These are phyloP conservation scores for Psilocybe subaeruginosa DNA, from an alignment of 768 basidiomycete species.

Conservation along the genomic window DNA sequence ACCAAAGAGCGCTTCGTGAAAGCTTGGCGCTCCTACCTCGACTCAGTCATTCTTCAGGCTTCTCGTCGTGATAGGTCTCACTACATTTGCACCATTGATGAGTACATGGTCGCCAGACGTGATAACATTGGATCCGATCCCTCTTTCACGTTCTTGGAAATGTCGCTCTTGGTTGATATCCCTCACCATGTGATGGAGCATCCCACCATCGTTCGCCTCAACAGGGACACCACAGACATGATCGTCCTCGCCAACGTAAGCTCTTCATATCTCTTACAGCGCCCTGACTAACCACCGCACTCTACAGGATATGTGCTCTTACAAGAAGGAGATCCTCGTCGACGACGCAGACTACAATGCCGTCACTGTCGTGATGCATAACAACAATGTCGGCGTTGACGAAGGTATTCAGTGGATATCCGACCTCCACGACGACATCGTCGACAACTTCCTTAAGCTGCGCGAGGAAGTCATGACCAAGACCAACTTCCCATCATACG, in stretches of 20 bases:
- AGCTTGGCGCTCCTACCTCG: conserved; percentile 8
- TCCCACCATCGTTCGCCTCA: conserved; percentile 7
- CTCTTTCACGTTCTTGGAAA: conserved; percentile 10
- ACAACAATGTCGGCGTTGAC: conserved; percentile 6
- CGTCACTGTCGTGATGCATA: conserved; percentile 12
- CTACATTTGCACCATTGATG: conserved; percentile 15
- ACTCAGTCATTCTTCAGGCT: conserved; percentile 11
- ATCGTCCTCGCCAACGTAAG: conserved; percentile 15
- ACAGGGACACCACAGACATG: conserved; percentile 9
- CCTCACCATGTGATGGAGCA: conserved; percentile 12
- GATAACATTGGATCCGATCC: conserved; percentile 13
- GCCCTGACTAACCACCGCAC: not conserved
- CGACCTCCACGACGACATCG: conserved; percentile 7
- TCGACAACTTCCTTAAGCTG: conserved; percentile 9
- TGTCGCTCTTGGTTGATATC: conserved; percentile 11
- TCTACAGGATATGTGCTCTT: conserved; percentile 15
- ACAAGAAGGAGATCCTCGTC: conserved; percentile 7
- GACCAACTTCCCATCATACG: conserved; percentile 8
- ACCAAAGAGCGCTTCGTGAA: conserved; percentile 11
- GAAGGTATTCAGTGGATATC: conserved; percentile 15
- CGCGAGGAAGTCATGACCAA: not conserved
- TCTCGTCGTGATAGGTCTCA: conserved; percentile 3
- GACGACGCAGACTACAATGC: conserved; percentile 14
- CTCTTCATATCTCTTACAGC: not conserved
- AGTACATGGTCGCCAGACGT: conserved; percentile 10